A percentile compares a stretch with the other conserved stretches of the same genome.
Evolutionary conservation across 2,329 filamentous ascomycete species (phyloP).

Genomic region (Gnomoniopsis sp.): DNA sequence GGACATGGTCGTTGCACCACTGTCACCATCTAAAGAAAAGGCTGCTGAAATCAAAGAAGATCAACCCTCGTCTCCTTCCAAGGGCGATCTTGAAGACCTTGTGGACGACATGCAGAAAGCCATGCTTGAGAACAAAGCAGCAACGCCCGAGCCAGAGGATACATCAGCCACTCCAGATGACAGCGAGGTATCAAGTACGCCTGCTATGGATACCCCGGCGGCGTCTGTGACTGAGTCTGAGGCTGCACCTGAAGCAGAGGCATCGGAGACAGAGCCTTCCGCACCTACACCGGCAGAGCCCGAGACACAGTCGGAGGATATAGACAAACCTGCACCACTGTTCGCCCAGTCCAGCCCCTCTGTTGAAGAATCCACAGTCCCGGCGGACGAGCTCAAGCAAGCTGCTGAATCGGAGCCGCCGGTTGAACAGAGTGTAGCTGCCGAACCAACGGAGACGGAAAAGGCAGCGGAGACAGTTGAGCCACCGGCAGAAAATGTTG

Average conservation of each 20-base stretch:
- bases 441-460: too few species aligned
- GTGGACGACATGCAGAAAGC: slow-evolving; percentile 19
- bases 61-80: background rate
- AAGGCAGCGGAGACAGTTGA: slow-evolving; percentile 11
- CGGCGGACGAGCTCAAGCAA: slow-evolving; percentile 4
- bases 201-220: slow-evolving; percentile 11
- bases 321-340: slow-evolving; percentile 60
- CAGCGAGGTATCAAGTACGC: slow-evolving; percentile 6
- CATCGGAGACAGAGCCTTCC: background rate
- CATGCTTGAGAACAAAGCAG: slow-evolving; percentile 10
- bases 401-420: background rate
- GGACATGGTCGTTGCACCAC: slow-evolving; percentile 53
- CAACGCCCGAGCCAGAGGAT: slow-evolving; percentile 9
- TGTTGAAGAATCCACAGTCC: background rate
- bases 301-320: slow-evolving; percentile 40
- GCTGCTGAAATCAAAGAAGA: slow-evolving; percentile 1
- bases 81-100: slow-evolving; percentile 19
- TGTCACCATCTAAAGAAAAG: slow-evolving; percentile 50
- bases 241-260: slow-evolving; percentile 1
- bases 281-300: slow-evolving; percentile 17
- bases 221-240: slow-evolving; percentile 14
- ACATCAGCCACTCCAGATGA: slow-evolving; percentile 1
- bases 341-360: slow-evolving; percentile 34
- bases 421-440: background rate
- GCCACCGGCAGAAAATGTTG: slow-evolving; percentile 21